These are phyloP conservation scores for Umbilicaria muhlenbergii DNA, from an alignment of 495 filamentous ascomycete genomes.

Conservation along the genomic window DNA sequence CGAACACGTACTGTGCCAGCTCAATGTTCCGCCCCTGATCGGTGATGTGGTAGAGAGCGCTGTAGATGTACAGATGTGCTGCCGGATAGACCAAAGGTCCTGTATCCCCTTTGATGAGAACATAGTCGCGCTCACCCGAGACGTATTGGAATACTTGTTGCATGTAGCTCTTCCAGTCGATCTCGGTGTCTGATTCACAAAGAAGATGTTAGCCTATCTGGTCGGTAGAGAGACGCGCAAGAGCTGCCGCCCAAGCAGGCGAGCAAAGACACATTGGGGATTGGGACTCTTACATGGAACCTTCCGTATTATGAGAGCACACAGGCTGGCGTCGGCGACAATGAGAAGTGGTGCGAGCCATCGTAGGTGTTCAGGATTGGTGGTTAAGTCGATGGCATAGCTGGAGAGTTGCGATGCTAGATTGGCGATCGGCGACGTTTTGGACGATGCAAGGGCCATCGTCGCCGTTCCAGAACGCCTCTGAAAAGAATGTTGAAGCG, in stretches of 20 bases:
- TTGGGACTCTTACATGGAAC: constrained; percentile 55
- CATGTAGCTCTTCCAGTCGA: constrained; percentile 97
- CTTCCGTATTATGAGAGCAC: constrained; percentile 61
- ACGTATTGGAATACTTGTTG: constrained; percentile 69
- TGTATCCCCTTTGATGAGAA: constrained; percentile 69
- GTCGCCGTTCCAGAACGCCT: too few relatives aligned
- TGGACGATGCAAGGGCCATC: neutral
- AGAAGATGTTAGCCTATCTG: neutral
- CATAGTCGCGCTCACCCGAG: constrained; percentile 77
- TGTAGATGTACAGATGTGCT: constrained; percentile 84
- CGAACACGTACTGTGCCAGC: constrained; percentile 69
- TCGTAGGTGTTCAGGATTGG: constrained; percentile 38
- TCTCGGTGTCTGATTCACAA: constrained; percentile 67
- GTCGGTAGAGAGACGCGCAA: neutral
- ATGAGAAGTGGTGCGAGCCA: constrained; percentile 56
- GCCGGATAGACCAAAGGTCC: constrained; percentile 91
- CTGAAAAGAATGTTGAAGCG: too few relatives aligned
- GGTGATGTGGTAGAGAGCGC: constrained; percentile 61
- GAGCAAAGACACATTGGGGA: neutral
- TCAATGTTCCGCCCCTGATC: constrained; percentile 60
- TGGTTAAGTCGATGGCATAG: constrained; percentile 20
- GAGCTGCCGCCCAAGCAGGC: neutral
- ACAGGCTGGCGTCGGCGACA: constrained; percentile 57
- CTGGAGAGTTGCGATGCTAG: constrained; percentile 15
- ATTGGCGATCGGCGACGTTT: too few relatives aligned